Base-by-base conservation (phyloP, 2,329 filamentous ascomycete genomes). In the Phialophora expanda region DNA sequence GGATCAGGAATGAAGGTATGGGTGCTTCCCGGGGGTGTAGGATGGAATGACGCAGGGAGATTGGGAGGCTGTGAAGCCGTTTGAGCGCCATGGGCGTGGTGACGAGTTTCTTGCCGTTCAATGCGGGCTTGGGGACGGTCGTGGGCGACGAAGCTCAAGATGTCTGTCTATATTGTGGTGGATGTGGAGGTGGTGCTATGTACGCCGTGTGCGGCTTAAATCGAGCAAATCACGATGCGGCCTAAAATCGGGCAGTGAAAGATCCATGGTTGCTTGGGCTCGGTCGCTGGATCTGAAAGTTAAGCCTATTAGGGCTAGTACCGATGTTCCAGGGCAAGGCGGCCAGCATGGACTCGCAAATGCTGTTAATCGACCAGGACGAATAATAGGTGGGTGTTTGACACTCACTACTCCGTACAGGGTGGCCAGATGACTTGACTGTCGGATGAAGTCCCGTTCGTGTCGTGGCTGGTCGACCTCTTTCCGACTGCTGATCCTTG, bases 41-140 rank as follows among this genome's bases (percentile, higher is more conserved):
- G 34, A 59, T 61, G 12, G 60, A 51, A 9, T 51, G 44, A 8
- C 65, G 64, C 53, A 62, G 28, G 11, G 58, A 62, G 17, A 54
- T 51, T 3, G 64, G 64, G 4, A 62, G 58, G 6, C 24, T 56
- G 34, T 61, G 50, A 11, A 64, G 56, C 38, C 44, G 51, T 9
- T 20, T 32, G 24, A 63, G 54, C 30, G 38, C 56, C 38, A 24
- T 20, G 32, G 56, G 24, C 17, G 30, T 11, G 6, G 55, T 22
- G 61, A 59, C 41, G 55, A 64, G 61, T 30, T 53, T 58, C 22
- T 34, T 64, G 11, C 22, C 26, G 17, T 48, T 34, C 61, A 64
- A 59, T 30, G 44, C 22, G 48, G 53, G 20, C 26, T 51, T 20
- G 24, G 30, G 28, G 12, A 20, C 20, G 48, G 48, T 14, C 48